Evolutionary conservation across 2,329 filamentous ascomycete species (phyloP).

Genomic region (Botrytis tulipae): DNA sequence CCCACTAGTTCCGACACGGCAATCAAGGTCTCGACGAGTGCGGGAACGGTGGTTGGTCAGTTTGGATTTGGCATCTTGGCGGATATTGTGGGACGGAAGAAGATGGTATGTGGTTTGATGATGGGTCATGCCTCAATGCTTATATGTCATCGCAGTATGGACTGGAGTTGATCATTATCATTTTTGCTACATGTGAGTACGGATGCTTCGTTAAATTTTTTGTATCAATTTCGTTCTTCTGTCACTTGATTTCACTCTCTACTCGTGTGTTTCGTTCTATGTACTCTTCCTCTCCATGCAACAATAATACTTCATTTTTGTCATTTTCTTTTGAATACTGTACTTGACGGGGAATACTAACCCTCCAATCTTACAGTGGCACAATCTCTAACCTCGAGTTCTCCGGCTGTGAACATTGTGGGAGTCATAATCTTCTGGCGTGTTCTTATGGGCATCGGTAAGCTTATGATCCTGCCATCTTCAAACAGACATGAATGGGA

Average conservation of each 20-base stretch:
- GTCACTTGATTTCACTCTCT: neutral
- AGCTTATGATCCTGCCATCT: slow-evolving; percentile 27
- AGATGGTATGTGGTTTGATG: slow-evolving; percentile 44
- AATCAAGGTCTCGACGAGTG: slow-evolving; percentile 80
- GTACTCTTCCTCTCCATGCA: neutral
- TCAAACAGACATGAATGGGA: neutral
- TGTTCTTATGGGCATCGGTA: slow-evolving; percentile 58
- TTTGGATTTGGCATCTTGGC: slow-evolving; percentile 74
- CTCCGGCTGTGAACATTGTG: slow-evolving; percentile 58
- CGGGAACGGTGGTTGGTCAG: slow-evolving; percentile 79
- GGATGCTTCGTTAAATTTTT: neutral
- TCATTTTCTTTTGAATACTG: neutral
- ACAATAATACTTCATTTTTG: neutral
- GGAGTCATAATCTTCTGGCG: slow-evolving; percentile 77
- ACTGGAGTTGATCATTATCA: slow-evolving; percentile 74
- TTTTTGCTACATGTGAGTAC: slow-evolving; percentile 59
- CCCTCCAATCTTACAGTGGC: slow-evolving; percentile 46
- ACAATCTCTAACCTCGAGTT: slow-evolving; percentile 63
- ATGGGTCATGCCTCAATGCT: neutral
- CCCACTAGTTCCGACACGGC: slow-evolving; percentile 69
- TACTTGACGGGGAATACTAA: neutral
- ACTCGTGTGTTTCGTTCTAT: neutral
- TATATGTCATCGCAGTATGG: slow-evolving; percentile 54
- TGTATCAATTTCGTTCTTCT: neutral
- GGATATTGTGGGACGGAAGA: slow-evolving; percentile 72